phyloP scores from a whole-genome alignment of 2,329 filamentous ascomycete genomes.

The Nemania diffusa region DNA sequence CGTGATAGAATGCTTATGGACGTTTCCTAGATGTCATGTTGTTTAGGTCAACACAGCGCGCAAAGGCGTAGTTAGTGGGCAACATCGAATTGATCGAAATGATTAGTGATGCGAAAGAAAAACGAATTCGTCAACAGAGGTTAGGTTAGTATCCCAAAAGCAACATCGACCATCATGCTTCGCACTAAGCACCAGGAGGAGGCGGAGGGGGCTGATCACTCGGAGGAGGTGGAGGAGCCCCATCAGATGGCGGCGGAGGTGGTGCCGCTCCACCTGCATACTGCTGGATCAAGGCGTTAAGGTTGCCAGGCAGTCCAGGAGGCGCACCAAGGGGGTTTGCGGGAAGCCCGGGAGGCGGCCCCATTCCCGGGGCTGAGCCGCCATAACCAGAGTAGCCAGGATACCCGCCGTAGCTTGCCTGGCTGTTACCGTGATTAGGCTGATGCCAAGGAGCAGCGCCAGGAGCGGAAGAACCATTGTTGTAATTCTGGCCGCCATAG shows the following conservation, averaged over 20 bases:
- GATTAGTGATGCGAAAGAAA: conserved; percentile 29
- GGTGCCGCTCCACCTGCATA: conserved; percentile 64
- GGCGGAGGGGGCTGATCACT: conserved; percentile 71
- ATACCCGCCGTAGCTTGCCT: conserved; percentile 67
- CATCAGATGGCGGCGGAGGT: conserved; percentile 69
- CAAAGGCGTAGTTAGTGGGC: conserved; percentile 34
- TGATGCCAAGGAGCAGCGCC: conserved; percentile 71
- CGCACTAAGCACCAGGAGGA: conserved; percentile 60
- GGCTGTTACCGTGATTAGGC: conserved; percentile 52
- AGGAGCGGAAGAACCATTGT: conserved; percentile 48
- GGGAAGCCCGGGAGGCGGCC: conserved; percentile 57
- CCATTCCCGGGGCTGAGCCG: conserved; percentile 64
- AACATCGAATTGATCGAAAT: conserved; percentile 17
- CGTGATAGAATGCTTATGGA: conserved; percentile 5
- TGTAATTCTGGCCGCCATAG: conserved; percentile 58
- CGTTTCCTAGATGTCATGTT: conserved; percentile 28
- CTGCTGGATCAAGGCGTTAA: conserved; percentile 75
- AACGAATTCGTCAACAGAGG: conserved; percentile 16
- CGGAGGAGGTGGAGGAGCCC: conserved; percentile 69
- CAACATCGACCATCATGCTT: conserved; percentile 29
- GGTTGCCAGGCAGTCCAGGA: conserved; percentile 64
- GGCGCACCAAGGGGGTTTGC: conserved; percentile 63
- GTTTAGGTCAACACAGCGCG: conserved; percentile 17
- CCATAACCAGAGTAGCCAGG: conserved; percentile 59
- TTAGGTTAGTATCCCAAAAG: conserved; percentile 42